phyloP scores from a whole-genome alignment of 2,329 filamentous ascomycete genomes.

The Pyrenochaeta sp. region DNA sequence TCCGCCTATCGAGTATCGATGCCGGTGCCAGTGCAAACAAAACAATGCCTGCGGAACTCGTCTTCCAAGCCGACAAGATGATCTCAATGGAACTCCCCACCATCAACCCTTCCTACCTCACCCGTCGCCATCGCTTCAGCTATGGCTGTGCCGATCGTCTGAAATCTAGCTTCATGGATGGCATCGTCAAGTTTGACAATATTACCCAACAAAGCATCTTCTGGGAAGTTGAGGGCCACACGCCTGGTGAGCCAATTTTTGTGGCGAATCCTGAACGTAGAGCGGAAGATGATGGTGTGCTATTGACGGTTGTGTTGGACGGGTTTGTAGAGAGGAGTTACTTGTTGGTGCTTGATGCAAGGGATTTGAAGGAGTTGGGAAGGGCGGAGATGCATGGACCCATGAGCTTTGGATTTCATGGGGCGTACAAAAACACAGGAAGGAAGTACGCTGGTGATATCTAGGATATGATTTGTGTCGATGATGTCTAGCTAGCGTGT shows the following conservation, averaged over 20 bases:
- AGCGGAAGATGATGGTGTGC: conserved; percentile 69
- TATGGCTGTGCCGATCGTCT: conserved; percentile 67
- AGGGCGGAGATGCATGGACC: conserved; percentile 69
- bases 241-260: conserved; percentile 75
- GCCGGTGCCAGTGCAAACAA: conserved; percentile 20
- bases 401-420: conserved; percentile 72
- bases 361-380: conserved; percentile 69
- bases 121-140: conserved; percentile 65
- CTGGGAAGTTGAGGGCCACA: conserved; percentile 69
- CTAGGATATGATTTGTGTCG: not conserved
- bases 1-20: conserved; percentile 47
- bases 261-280: conserved; percentile 60
- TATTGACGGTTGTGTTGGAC: conserved; percentile 71
- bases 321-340: conserved; percentile 68
- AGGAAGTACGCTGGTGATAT: conserved; percentile 24
- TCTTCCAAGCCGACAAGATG: conserved; percentile 47
- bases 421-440: conserved; percentile 54
- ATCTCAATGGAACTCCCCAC: conserved; percentile 68
- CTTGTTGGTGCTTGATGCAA: conserved; percentile 70
- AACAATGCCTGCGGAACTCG: conserved; percentile 15
- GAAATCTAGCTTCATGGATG: conserved; percentile 68
- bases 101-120: conserved; percentile 67
- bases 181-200: conserved; percentile 71
- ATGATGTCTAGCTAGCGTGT: too few relatives aligned
- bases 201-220: conserved; percentile 59